phyloP scores from a whole-genome alignment of 2,329 filamentous ascomycete species.

The Lachnellula arida region DNA sequence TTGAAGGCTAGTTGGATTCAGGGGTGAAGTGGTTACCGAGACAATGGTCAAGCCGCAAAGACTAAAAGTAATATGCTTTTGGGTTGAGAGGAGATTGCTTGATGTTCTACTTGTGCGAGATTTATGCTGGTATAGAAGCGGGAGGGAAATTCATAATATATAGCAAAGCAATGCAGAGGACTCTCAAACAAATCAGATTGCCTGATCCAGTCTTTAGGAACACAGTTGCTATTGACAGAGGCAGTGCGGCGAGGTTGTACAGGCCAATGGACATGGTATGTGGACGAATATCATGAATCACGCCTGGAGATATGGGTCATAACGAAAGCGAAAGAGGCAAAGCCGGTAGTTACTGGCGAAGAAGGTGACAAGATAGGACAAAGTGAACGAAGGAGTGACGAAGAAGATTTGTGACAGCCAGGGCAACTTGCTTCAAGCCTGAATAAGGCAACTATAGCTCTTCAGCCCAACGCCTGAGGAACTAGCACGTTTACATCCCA shows the following conservation, averaged over 20 bases:
- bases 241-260: neutral
- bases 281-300: neutral
- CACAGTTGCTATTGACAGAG: neutral
- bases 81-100: neutral
- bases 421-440: neutral
- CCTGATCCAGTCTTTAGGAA: neutral
- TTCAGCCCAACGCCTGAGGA: neutral
- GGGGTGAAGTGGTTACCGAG: neutral
- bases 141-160: neutral
- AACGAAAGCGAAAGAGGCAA: neutral
- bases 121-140: neutral
- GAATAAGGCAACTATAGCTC: neutral
- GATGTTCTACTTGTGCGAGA: neutral
- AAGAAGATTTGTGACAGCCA: neutral
- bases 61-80: neutral
- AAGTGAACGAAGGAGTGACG: neutral
- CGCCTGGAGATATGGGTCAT: neutral
- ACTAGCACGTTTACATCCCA: neutral
- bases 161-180: neutral
- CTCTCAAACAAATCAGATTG: neutral
- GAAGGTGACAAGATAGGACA: neutral
- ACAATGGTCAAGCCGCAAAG: neutral
- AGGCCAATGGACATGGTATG: neutral
- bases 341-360: neutral
- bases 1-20: neutral